phyloP scores from a whole-genome alignment of 768 basidiomycete species.

The Mycena floridula region DNA sequence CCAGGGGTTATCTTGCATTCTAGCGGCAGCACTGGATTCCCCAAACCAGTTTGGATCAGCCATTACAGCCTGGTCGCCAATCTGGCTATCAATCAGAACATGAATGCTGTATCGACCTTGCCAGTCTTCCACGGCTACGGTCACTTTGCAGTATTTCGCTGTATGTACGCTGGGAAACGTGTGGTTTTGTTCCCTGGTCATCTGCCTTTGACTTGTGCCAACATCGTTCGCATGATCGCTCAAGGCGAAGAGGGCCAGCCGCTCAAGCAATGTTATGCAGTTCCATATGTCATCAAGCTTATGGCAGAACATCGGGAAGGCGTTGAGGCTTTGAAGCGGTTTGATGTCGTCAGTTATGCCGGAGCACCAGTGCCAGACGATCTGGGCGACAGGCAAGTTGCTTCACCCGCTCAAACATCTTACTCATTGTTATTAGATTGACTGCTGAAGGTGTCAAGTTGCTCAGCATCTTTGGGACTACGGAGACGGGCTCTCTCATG shows the following conservation, averaged over 20 bases:
- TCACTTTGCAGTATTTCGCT: slow-evolving; percentile 33
- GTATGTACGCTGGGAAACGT: slow-evolving; percentile 32
- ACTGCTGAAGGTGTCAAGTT: slow-evolving; percentile 42
- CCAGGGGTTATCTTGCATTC: slow-evolving; percentile 37
- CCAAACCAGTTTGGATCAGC: slow-evolving; percentile 34
- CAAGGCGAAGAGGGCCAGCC: slow-evolving; percentile 19
- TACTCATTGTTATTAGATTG: too few relatives aligned
- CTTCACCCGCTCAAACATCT: too few relatives aligned
- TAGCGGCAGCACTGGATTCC: slow-evolving; percentile 43
- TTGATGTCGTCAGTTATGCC: slow-evolving; percentile 45
- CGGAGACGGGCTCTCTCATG: slow-evolving; percentile 23
- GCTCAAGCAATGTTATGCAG: slow-evolving; percentile 26
- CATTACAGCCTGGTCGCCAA: slow-evolving; percentile 30
- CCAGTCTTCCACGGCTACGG: slow-evolving; percentile 39
- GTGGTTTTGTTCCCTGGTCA: slow-evolving; percentile 40
- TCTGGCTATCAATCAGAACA: slow-evolving; percentile 26
- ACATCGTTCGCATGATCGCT: slow-evolving; percentile 31
- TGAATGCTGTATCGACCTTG: slow-evolving; percentile 35
- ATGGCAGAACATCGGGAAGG: slow-evolving; percentile 44
- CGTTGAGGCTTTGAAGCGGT: slow-evolving; percentile 28
- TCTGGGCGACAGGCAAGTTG: too few relatives aligned
- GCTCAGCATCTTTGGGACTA: slow-evolving; percentile 40
- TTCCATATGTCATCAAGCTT: slow-evolving; percentile 34
- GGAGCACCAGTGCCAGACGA: slow-evolving; percentile 48
- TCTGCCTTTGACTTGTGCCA: slow-evolving; percentile 39